A percentile compares a stretch with the other conserved stretches of the same genome.
These are phyloP conservation scores for Alliaria petiolata DNA, from an alignment of 345 rosid genomes.

Conservation along the genomic window DNA sequence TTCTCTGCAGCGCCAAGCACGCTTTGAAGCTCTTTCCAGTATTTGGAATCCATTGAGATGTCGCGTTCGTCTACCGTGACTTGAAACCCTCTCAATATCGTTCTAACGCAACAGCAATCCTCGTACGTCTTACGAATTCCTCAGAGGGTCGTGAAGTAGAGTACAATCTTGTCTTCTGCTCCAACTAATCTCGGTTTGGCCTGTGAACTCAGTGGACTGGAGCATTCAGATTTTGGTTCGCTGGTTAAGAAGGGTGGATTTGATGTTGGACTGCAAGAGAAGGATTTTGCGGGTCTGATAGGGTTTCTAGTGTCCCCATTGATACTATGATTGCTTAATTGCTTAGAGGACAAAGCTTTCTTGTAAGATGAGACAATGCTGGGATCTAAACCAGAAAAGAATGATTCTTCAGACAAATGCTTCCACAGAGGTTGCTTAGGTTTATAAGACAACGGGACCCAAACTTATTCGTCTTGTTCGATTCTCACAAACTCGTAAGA, in stretches of 20 bases:
- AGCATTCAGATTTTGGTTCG: slow-evolving; percentile 27
- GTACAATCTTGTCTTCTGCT: slow-evolving; percentile 42
- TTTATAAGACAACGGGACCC: slow-evolving; percentile 30
- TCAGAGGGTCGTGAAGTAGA: slow-evolving; percentile 73
- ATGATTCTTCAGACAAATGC: slow-evolving; percentile 68
- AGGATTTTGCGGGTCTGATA: slow-evolving; percentile 8
- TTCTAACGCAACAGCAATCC: slow-evolving; percentile 65
- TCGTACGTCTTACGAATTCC: slow-evolving; percentile 87
- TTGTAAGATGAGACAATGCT: slow-evolving; percentile 58
- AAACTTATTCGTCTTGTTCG: slow-evolving; percentile 26
- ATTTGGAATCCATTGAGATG: slow-evolving; percentile 77
- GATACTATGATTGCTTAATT: slow-evolving; percentile 29
- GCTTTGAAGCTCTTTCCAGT: slow-evolving; percentile 58
- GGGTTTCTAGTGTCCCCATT: slow-evolving; percentile 6
- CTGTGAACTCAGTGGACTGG: slow-evolving; percentile 28
- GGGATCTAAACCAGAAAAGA: slow-evolving; percentile 62
- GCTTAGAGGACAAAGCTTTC: slow-evolving; percentile 67
- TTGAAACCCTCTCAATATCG: slow-evolving; percentile 63
- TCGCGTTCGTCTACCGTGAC: slow-evolving; percentile 71
- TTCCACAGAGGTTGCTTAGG: slow-evolving; percentile 58
- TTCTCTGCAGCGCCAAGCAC: slow-evolving; percentile 31
- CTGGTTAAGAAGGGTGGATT: background rate
- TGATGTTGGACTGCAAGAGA: slow-evolving; percentile 14
- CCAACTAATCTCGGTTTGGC: slow-evolving; percentile 17
- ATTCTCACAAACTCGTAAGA: slow-evolving; percentile 28